Evolutionary conservation across 768 basidiomycete species (phyloP), one percentile per base, ranked within the genome.

Genomic region (Boletus tomentosulus): DNA sequence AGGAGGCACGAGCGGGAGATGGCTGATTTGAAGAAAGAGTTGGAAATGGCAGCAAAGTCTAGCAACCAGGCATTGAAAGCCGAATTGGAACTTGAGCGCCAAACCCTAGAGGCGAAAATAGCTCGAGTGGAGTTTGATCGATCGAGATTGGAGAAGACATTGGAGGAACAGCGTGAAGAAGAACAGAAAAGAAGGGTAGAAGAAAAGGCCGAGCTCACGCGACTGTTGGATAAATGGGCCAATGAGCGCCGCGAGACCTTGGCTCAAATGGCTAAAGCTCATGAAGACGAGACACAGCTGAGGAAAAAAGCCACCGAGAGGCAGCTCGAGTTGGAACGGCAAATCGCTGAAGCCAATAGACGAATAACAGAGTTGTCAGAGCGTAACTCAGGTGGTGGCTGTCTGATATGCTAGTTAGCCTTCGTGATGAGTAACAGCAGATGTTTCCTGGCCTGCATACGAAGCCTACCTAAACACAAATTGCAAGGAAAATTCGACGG

Each of bases 21-120:
- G 60, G 62, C 64, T 16, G 60, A 63, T 1, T 63, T 83, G 12
- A 66, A 73, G 57, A 57, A 67, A 5, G 76, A 79, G 50, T 73
- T 76, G 63, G 65, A 73, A 52, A 71, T 70, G 51, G 74, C 76
- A 4, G 71, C 71, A 22, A 58, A 69, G 25, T 54, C 42, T 11
- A 27, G 45, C 27, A 42, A 52, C 22, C 22, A 15, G 8, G 39
- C 39, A 9, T 47, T 53, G 52, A 41, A 19, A 27, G 39, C 46
- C 11, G 52, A 53, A 15, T 8, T 48, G 16, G 52, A 37, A 41
- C 22, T 19, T 11, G 56, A 57, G 11, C 56, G 49, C 13, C 46
- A 41, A 3, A 28, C 12, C 8, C 38, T 53, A 11, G 52, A 53
- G 34, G 46, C 46, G 31, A 54, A 46, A 44, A 48, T 57, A 15